Evolutionary conservation across 345 rosid species (phyloP), one percentile per base, ranked within the genome.

Genomic region (Linum tenue): DNA sequence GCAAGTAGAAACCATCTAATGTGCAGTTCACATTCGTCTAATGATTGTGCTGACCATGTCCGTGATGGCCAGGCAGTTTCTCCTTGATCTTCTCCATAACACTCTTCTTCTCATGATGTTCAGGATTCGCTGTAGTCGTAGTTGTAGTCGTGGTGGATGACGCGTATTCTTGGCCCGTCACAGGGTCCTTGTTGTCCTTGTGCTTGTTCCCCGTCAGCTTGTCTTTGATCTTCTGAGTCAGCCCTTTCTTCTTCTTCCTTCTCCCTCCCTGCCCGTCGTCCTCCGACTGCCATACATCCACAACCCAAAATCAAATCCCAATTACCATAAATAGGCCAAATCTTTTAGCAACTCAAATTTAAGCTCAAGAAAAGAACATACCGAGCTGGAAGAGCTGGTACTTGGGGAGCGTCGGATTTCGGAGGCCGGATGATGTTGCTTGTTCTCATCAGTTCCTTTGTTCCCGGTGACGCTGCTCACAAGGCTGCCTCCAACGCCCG

Each of bases 231-330:
- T 84, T 91, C 72, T 86, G 80, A 42, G 68, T 82, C 55, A 84
- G 66, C n/a, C 90, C 85, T 63, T 79, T 87, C 82, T 91, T 87
- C 82, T 91, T 91, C 85, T 89, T 89, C 78, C 87, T 82, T 59
- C 92, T 78, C 55, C 92, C 92, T 39, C 96, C 95, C 83, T 82
- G 74, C 44, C 81, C 96, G 67, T 84, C 95, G 42, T 87, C 96
- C 80, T 82, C 88, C 7, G 81, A 77, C 86, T 77, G 69, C 63
- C 31, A 22, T 22, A 22, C 31, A 22, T 22, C 31, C 31, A 22
- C 31, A 22, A 22, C 31, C 31, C 31, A 22, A 22, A 22, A 22
- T 22, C 31, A 22, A 22, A 22, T 22, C 31, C 31, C 31, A 22
- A 22, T 22, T 22, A 22, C 31, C 31, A 22, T 22, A 22, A 22